Conservation (phyloP, 495 filamentous ascomycete species). For the Penicillium manginii region DNA sequence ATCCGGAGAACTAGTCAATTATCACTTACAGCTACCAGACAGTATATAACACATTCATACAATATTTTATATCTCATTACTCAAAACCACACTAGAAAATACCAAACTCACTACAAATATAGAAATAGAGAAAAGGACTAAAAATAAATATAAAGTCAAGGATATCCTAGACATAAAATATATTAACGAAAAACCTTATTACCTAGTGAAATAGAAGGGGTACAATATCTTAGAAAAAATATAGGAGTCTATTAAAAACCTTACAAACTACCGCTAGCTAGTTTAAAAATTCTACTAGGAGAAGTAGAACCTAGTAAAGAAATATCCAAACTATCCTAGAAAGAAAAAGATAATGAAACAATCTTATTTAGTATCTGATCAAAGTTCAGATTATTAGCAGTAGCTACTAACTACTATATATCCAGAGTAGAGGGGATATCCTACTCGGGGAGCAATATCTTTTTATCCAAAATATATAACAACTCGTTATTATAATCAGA, state of each 20-base stretch:
- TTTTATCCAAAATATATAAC: background rate
- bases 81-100: slow-evolving; percentile 4
- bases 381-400: background rate
- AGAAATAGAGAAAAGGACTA: slow-evolving; percentile 9
- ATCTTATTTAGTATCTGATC: background rate
- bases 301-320: background rate
- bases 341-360: background rate
- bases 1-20: slow-evolving; percentile 13
- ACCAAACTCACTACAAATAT: slow-evolving; percentile 9
- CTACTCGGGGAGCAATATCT: background rate
- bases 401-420: background rate
- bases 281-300: background rate
- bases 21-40: slow-evolving; percentile 10
- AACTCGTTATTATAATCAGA: background rate
- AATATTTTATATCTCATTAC: slow-evolving; percentile 8
- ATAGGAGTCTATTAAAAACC: background rate
- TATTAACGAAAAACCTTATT: slow-evolving; percentile 3
- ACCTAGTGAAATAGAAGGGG: slow-evolving; percentile 11
- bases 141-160: slow-evolving; percentile 11
- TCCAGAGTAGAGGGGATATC: background rate
- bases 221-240: slow-evolving; percentile 15
- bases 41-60: slow-evolving; percentile 9
- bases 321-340: background rate
- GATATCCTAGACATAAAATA: slow-evolving; percentile 1
- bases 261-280: background rate